Evolutionary conservation across 129 eudicot species (phyloP).

Genomic region (Tagetes erecta): DNA sequence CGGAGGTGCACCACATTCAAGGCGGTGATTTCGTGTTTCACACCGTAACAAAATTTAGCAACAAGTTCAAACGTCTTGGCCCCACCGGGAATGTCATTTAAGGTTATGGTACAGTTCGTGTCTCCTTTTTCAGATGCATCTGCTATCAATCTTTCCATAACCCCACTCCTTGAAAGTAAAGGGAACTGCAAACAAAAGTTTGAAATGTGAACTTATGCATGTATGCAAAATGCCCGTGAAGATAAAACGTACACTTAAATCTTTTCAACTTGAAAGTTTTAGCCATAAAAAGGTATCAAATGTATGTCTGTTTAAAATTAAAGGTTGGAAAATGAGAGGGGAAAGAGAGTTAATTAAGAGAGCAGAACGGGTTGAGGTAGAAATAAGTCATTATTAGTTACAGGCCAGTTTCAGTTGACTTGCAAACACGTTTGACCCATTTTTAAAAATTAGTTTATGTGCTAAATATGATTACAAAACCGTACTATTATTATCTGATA

Average conservation of each 20-base stretch:
- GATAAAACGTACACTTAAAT: neutral
- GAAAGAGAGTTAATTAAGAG: neutral
- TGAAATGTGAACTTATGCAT: neutral
- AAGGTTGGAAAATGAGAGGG: neutral
- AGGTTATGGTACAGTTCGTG: conserved; percentile 48
- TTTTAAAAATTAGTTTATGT: neutral
- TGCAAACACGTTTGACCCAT: neutral
- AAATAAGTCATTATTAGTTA: neutral
- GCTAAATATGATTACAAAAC: neutral
- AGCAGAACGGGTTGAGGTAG: neutral
- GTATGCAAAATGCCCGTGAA: neutral
- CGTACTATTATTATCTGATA: no score
- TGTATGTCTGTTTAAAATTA: neutral
- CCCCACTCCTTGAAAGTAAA: conserved; percentile 88
- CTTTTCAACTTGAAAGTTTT: neutral
- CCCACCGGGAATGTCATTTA: conserved; percentile 76
- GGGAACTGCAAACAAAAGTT: conserved; percentile 60
- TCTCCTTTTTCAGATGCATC: conserved; percentile 64
- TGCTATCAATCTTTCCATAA: conserved; percentile 74
- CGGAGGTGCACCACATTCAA: conserved; percentile 79
- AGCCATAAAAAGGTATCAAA: neutral
- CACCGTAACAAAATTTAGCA: conserved; percentile 94
- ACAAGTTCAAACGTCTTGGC: conserved; percentile 81
- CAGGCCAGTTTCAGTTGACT: neutral
- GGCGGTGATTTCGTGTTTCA: conserved; percentile 90